A percentile compares a stretch with the other conserved stretches of the same genome.
Conservation (phyloP, 31 red algal species). For the Endocladia muricata region DNA sequence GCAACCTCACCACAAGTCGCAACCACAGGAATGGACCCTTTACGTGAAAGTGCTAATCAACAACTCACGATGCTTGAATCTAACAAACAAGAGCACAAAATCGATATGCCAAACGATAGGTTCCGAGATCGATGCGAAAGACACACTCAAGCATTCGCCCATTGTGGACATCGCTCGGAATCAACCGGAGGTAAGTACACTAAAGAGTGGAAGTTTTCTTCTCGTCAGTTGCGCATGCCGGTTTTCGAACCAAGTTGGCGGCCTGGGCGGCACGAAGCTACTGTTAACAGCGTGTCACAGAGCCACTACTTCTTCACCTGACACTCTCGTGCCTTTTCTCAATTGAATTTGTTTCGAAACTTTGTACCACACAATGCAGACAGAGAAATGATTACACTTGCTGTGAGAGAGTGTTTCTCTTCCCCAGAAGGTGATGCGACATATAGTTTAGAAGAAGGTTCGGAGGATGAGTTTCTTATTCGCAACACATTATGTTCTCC, state of each 20-base stretch:
- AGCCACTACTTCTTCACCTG: neutral
- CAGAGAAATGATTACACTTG: neutral
- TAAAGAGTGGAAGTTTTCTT: no score
- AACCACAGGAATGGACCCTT: neutral
- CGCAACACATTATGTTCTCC: neutral
- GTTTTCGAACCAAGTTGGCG: no score
- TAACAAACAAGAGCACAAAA: neutral
- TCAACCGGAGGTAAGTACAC: no score
- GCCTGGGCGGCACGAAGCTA: no score
- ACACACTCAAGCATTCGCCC: no score
- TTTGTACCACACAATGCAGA: neutral
- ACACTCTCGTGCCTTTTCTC: neutral
- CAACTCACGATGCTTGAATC: neutral
- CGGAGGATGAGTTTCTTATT: neutral
- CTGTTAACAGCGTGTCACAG: no score
- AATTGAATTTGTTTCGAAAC: neutral
- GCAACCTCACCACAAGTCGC: neutral
- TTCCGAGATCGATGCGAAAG: no score
- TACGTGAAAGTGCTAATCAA: neutral
- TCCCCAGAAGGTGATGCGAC: neutral
- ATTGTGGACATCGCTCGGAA: no score
- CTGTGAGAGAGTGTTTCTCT: slow-evolving; percentile 5
- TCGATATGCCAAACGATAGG: no score
- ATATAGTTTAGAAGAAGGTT: neutral
- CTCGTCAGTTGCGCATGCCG: no score